phyloP scores from a whole-genome alignment of 2,329 filamentous ascomycete species.

The Ramichloridium luteum region DNA sequence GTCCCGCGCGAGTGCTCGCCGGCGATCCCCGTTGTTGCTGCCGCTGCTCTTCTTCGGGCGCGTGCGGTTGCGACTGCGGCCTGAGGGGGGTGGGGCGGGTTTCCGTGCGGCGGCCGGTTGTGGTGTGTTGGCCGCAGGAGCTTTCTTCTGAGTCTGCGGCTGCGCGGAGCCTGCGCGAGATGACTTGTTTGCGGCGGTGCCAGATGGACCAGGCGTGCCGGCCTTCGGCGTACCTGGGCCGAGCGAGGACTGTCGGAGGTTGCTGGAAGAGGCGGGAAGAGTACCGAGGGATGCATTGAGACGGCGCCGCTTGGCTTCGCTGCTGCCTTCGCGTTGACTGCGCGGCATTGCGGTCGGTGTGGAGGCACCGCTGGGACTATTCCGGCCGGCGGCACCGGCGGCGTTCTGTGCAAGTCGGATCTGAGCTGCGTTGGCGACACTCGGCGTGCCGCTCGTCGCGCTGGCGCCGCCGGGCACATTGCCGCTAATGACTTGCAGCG shows the following conservation, averaged over 20 bases:
- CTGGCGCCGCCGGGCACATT: conserved; percentile 33
- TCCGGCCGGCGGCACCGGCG: conserved; percentile 9
- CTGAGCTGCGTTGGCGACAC: conserved; percentile 40
- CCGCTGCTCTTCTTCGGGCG: conserved; percentile 7
- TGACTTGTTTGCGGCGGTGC: conserved; percentile 20
- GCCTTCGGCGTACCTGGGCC: conserved; percentile 53
- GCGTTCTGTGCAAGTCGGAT: conserved; percentile 29
- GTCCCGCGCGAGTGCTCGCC: conserved; percentile 24
- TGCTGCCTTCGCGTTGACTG: conserved; percentile 27
- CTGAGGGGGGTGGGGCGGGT: conserved; percentile 34
- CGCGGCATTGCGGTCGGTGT: conserved; percentile 17
- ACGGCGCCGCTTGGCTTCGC: conserved; percentile 45
- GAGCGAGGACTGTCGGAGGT: conserved; percentile 47
- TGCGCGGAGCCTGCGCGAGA: conserved; percentile 49
- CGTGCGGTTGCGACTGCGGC: conserved; percentile 14
- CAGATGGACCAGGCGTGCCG: conserved; percentile 37
- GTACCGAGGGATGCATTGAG: conserved; percentile 41
- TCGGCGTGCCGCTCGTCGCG: conserved; percentile 34
- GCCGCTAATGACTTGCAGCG: conserved; percentile 43
- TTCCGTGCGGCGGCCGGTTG: conserved; percentile 30
- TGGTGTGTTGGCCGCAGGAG: conserved; percentile 14
- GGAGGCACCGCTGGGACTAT: conserved; percentile 8
- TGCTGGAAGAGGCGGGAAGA: conserved; percentile 42
- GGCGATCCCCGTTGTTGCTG: conserved; percentile 23
- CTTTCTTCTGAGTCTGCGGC: conserved; percentile 29